Conservation (phyloP, 306 rosid genomes). For the Albizia julibrissin region DNA sequence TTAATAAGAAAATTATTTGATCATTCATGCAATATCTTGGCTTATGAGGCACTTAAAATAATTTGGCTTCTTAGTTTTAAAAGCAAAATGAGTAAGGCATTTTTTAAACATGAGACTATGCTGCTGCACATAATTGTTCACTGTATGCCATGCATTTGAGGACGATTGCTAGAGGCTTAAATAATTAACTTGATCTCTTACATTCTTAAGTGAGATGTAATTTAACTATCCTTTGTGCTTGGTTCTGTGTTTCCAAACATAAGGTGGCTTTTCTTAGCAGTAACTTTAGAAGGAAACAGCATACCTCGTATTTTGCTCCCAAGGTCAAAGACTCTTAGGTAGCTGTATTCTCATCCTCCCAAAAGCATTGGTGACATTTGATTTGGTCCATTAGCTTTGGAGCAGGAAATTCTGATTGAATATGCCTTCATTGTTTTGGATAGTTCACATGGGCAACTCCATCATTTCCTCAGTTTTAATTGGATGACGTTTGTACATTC, state of each 20-base stretch:
- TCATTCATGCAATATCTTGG: neutral
- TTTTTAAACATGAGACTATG: neutral
- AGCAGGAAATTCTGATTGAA: neutral
- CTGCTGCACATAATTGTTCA: conserved; percentile 1
- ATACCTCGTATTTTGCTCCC: conserved; percentile 8
- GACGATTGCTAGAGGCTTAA: neutral
- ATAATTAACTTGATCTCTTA: neutral
- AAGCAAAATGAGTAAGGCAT: neutral
- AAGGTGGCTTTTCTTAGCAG: neutral
- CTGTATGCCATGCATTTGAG: neutral
- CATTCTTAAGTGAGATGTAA: neutral
- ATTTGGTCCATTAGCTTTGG: neutral
- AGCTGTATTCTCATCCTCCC: neutral
- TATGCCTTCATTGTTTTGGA: conserved; percentile 8
- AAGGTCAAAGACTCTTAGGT: conserved; percentile 13
- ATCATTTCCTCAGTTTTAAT: neutral
- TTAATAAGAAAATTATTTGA: neutral
- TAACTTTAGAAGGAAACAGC: neutral
- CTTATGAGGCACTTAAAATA: neutral
- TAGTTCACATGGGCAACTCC: conserved; percentile 3
- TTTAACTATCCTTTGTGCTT: conserved; percentile 1
- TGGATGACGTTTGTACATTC: conserved; percentile 19
- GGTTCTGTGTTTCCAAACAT: neutral
- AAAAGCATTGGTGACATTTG: conserved; percentile 1
- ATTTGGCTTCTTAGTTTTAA: neutral